These are phyloP conservation scores for Polytrichum formosum DNA, from an alignment of 225 moss, liverwort and hornwort genomes.

Conservation along the genomic window DNA sequence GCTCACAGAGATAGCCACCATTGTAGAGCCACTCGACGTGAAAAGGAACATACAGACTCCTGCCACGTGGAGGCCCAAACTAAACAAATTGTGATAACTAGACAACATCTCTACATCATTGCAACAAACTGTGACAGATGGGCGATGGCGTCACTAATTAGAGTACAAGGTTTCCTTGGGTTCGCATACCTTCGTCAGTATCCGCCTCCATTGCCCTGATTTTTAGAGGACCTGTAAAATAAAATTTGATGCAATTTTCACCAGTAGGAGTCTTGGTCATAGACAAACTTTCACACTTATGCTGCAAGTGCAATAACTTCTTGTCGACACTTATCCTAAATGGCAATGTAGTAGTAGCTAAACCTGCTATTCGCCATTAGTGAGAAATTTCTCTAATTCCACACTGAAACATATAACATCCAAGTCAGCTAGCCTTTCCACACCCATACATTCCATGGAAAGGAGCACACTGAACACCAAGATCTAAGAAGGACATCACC, in stretches of 20 bases:
- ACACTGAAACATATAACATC: not conserved
- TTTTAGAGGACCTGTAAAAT: conserved; percentile 39
- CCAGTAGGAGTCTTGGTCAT: not conserved
- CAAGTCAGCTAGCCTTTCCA: not conserved
- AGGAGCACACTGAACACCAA: no score
- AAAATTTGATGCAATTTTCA: not conserved
- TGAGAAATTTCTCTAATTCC: not conserved
- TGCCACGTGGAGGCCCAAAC: not conserved
- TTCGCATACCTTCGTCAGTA: conserved; percentile 39
- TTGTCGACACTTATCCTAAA: not conserved
- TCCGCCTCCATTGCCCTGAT: conserved; percentile 68
- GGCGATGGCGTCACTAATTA: no score
- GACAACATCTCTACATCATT: not conserved
- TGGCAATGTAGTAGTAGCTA: no score
- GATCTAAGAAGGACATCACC: no score
- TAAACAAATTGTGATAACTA: not conserved
- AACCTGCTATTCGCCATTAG: not conserved
- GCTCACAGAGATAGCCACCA: not conserved
- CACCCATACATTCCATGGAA: no score
- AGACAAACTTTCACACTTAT: not conserved
- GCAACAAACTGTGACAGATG: not conserved
- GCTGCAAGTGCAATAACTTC: not conserved
- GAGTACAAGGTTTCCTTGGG: not conserved
- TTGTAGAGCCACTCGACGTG: no score
- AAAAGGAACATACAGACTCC: no score